Base-by-base conservation (phyloP, 495 filamentous ascomycete genomes). In the Astrothelium subdiscretum region DNA sequence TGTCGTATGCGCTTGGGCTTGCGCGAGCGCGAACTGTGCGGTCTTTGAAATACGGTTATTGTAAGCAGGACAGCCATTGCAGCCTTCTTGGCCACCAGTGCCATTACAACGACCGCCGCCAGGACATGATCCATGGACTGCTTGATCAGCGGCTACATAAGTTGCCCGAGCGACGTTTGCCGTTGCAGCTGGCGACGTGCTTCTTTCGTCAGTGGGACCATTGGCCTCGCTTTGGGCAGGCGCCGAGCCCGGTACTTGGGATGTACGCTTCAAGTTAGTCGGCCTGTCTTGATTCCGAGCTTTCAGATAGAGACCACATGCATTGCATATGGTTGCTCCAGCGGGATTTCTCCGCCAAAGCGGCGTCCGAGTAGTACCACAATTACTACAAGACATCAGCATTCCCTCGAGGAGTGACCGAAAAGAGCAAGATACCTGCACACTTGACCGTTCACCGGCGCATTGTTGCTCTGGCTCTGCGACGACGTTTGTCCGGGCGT, bases 41-140 rank as follows among this genome's bases (percentile, higher is more conserved):
- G 88, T 88, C 75, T 96, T 96, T 60, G 92, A 88, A 51, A 97
- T 85, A 51, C 94, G 83, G 73, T 98, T 98, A 77, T 98, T 98
- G 78, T 87, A 97, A 4, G 95, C 95, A 32, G 94, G 94, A 68
- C 94, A 98, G 13, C 94, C 94, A 71, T 88, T 90, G 72, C 94
- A 98, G 27, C 90, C 94, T 65, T 95, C 88, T n/a, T 92, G 90
- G 64, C 94, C 94, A 48, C 94, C 94, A 31, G 94, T 97, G 18
- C 94, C 94, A 76, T 98, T 97, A 74, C 94, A 98, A 63, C 85
- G 88, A 44, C 94, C 94, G 60, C 92, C 95, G 42, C 94, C 94
- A 5, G 94, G 94, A 74, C 94, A 98, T 18, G 91, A 90, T n/a
- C 94, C 94, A 31, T 80, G 79, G 12, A 85, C 73, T 31, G 81